A percentile compares a stretch with the other conserved stretches of the same genome.
Conservation (phyloP, 179 eudicot species). For the Beta macrorhiza region DNA sequence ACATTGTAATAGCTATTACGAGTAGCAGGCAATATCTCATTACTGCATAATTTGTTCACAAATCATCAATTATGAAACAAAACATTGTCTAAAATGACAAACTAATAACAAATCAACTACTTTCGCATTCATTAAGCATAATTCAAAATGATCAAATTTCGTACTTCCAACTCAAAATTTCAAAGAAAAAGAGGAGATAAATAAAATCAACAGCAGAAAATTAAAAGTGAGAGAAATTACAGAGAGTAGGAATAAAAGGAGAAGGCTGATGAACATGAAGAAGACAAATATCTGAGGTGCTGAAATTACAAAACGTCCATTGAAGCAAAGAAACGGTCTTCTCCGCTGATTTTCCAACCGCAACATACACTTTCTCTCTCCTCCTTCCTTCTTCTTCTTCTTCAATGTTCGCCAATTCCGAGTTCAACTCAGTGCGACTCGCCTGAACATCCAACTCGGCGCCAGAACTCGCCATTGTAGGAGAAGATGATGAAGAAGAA, state of each 20-base stretch:
- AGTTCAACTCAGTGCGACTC: conserved; percentile 20
- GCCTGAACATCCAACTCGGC: conserved; percentile 27
- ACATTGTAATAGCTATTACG: background rate
- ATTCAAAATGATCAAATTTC: background rate
- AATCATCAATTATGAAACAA: no score
- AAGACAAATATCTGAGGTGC: conserved; percentile 40
- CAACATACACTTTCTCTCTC: conserved; percentile 52
- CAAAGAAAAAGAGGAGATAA: background rate
- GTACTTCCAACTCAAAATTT: background rate
- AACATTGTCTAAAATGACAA: no score
- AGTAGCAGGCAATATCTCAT: background rate
- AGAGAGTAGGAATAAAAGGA: conserved; percentile 64
- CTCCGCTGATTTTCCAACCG: conserved; percentile 58
- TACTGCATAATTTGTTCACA: background rate
- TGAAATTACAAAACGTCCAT: conserved; percentile 51
- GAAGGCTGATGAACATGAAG: conserved; percentile 83
- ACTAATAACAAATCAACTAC: no score
- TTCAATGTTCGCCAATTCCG: conserved; percentile 10
- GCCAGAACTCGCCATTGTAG: conserved; percentile 25
- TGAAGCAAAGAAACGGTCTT: conserved; percentile 50
- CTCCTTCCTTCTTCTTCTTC: conserved; percentile 25
- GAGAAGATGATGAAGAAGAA: background rate
- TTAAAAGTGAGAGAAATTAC: conserved; percentile 25
- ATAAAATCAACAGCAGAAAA: background rate
- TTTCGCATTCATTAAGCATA: no score